Evolutionary conservation across 495 filamentous ascomycete species (phyloP), one percentile per base, ranked within the genome.

Genomic region (Daldinia grandis): DNA sequence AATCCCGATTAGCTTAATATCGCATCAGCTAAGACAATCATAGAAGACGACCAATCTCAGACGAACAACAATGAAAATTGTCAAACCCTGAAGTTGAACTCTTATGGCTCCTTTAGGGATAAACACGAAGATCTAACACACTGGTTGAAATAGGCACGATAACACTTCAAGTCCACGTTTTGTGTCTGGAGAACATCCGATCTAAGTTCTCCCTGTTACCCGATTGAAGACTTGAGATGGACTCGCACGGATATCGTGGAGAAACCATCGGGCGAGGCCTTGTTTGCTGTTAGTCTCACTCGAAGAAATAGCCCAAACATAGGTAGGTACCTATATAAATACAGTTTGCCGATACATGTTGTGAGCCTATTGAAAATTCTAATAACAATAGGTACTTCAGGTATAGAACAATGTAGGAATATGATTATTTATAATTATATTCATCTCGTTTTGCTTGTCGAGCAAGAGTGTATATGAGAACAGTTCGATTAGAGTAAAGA

Each of bases 11-110:
- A 58, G 37, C 56, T 66, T 42, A 62, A 30, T 37, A 62, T 35
- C 62, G 50, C 64, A 69, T 64, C 37, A 58, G 70, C 44, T 65
- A 62, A 62, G 69, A 63, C 64, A 75, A 70, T 70, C 40, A 66
- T 31, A 72, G 71, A 68, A 63, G 33, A 64, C 53, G 40, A 50
- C 76, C 62, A 80, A 68, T 70, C 64, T 61, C n/a, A 71, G 65
- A 9, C 50, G 50, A 61, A 67, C 73, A 62, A 68, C 76, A n/a
- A 62, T 61, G 56, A 74, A 17, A 50, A 76, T 70, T 50, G 53
- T 58, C 15, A 64, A 68, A 51, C 66, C 71, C 53, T 73, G 73
- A 51, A 68, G 60, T 35, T 67, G 73, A 58, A 62, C 64, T 68
- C 58, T 71, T 59, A 65, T 63, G 37, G 58, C 50, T 59, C 71